Conservation (phyloP, 768 basidiomycete genomes). For the Dacryopinax spathularia region DNA sequence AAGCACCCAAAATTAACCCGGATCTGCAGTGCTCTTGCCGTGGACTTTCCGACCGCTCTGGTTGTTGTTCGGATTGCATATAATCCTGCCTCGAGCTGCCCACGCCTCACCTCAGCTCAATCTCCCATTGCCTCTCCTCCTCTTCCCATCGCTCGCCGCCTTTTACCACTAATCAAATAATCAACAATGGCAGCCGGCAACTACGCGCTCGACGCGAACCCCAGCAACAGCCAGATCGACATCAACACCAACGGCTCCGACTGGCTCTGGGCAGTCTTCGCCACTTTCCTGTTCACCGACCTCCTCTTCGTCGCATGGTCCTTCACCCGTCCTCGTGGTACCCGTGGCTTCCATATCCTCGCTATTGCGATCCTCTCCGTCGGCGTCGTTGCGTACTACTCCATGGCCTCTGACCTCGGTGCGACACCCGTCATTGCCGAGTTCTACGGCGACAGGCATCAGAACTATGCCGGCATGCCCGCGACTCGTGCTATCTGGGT, state of each 20-base stretch:
- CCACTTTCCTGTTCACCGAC: slow-evolving; percentile 34
- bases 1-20: no score
- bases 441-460: slow-evolving; percentile 25
- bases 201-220: slow-evolving; percentile 20
- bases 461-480: no score
- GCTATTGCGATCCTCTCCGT: slow-evolving; percentile 35
- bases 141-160: no score
- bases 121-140: no score
- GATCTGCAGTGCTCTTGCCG: no score
- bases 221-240: slow-evolving; percentile 25
- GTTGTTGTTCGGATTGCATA: no score
- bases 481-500: slow-evolving; percentile 31
- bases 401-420: slow-evolving; percentile 44
- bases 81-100: no score
- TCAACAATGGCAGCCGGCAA: no score
- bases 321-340: slow-evolving; percentile 27
- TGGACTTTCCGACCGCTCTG: no score
- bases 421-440: slow-evolving; percentile 33
- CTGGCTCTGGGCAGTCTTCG: slow-evolving; percentile 43
- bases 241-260: slow-evolving; percentile 34
- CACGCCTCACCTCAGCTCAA: no score
- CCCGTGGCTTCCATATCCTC: slow-evolving; percentile 38
- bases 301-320: slow-evolving; percentile 27
- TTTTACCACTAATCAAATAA: no score
- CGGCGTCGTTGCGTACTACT: slow-evolving; percentile 34